Conservation (phyloP, 805 yeast genomes). For the Yamadazyma tumulicola region DNA sequence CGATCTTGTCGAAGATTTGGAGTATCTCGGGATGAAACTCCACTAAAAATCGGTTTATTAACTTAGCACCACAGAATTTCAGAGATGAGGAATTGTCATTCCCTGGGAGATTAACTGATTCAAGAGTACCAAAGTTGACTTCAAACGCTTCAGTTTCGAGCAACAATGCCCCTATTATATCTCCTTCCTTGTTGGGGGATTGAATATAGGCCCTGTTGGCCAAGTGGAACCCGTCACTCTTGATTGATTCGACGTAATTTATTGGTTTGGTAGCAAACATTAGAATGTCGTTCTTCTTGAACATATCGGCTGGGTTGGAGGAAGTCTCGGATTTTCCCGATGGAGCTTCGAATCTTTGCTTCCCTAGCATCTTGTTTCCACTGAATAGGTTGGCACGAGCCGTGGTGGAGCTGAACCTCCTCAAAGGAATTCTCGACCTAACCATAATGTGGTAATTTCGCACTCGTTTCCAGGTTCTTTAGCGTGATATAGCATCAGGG, state of each 20-base stretch:
- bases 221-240: constrained; percentile 56
- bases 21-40: constrained; percentile 46
- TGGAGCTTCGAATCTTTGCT: constrained; percentile 22
- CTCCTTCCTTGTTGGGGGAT: constrained; percentile 36
- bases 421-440: too few relatives aligned
- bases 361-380: constrained; percentile 20
- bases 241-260: constrained; percentile 42
- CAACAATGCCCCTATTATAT: constrained; percentile 45
- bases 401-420: neutral
- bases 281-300: constrained; percentile 42
- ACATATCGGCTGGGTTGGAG: constrained; percentile 41
- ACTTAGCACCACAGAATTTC: neutral
- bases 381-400: constrained; percentile 22
- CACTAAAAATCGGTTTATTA: constrained; percentile 48
- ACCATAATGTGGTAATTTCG: too few relatives aligned
- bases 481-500: too few relatives aligned
- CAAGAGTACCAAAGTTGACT: constrained; percentile 41
- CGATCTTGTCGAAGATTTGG: constrained; percentile 48
- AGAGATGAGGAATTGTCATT: neutral
- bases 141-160: constrained; percentile 60
- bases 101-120: neutral
- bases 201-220: constrained; percentile 49
- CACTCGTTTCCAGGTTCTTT: too few relatives aligned
- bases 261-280: constrained; percentile 40
- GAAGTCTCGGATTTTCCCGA: constrained; percentile 36